Evolutionary conservation across 306 rosid genomes (phyloP).

Genomic region (Psophocarpus tetragonolobus): DNA sequence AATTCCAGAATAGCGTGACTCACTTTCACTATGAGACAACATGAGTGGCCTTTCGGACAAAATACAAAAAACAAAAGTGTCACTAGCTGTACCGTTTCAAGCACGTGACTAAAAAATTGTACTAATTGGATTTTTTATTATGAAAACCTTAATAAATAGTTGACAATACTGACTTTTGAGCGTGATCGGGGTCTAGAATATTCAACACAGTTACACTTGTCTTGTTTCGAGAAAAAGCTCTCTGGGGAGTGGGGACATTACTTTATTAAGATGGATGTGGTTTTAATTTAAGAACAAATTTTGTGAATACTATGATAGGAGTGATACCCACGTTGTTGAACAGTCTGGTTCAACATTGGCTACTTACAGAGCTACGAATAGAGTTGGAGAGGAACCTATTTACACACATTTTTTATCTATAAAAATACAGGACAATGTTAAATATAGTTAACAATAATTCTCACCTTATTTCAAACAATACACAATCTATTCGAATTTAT

Average conservation of each 20-base stretch:
- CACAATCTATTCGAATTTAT: too few species aligned
- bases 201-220: background rate
- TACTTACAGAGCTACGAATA: background rate
- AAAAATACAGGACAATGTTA: too few species aligned
- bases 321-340: background rate
- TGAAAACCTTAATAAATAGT: slow-evolving; percentile 30
- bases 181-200: slow-evolving; percentile 10
- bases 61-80: background rate
- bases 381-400: background rate
- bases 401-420: too few species aligned
- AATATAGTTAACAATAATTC: too few species aligned
- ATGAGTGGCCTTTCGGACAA: slow-evolving; percentile 18
- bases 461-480: too few species aligned
- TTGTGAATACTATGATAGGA: background rate
- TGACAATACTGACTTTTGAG: slow-evolving; percentile 39
- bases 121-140: background rate
- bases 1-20: slow-evolving; percentile 37
- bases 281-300: background rate
- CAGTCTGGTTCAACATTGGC: background rate
- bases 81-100: slow-evolving; percentile 17
- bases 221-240: background rate
- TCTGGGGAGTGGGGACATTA: background rate
- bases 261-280: background rate
- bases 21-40: slow-evolving; percentile 36
- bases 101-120: slow-evolving; percentile 45